Base-by-base conservation (phyloP, 2,329 filamentous ascomycete species). In the Cladobotryum mycophilum region DNA sequence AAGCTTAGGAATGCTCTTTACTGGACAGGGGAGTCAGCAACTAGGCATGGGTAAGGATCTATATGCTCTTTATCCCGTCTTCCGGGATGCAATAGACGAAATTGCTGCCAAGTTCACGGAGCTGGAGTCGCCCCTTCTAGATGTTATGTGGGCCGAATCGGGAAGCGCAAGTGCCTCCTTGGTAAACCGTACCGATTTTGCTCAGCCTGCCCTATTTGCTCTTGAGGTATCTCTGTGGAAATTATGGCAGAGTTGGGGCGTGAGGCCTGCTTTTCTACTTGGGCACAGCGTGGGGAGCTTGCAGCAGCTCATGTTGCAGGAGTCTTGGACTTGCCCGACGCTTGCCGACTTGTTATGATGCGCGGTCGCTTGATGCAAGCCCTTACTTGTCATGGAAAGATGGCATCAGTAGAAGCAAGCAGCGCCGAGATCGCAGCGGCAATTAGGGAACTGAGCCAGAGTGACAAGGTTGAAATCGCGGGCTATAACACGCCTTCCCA, bases 401-500 rank as follows among this genome's bases (percentile, higher is more conserved):
- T 30, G 25, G 25, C 25, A 5, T 30, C 25, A 30, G 2, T 30
- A 11, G 25, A 30, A 30, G 25, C 25, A 30, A 30, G 25, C 25
- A 11, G n/a, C 66, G 42, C 35, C 17, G 63, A 66, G 42, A 55
- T 63, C 4, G 48, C 68, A 41, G 73, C 78, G 20, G 75, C 76
- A 42, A 55, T 66, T 45, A 33, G 50, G 20, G 12, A 49, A 13
- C 49, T 64, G 30, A 53, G 53, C n/a, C 42, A 64, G 14, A 49
- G 47, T n/a, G 49, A 55, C 58, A 70, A 66, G 3, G 64, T 76
- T 17, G 75, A 75, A 41, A 63, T 78, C 43, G 85, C 87, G 20
- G 91, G 87, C 70, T 79, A 88, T 67, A 93, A 93, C 60, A 81
- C 83, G 0, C 83, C 83, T 1, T 75, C 81, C 49, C 86, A 89